Evolutionary conservation across 306 rosid genomes (phyloP).

Genomic region (Dalbergia cultrata): DNA sequence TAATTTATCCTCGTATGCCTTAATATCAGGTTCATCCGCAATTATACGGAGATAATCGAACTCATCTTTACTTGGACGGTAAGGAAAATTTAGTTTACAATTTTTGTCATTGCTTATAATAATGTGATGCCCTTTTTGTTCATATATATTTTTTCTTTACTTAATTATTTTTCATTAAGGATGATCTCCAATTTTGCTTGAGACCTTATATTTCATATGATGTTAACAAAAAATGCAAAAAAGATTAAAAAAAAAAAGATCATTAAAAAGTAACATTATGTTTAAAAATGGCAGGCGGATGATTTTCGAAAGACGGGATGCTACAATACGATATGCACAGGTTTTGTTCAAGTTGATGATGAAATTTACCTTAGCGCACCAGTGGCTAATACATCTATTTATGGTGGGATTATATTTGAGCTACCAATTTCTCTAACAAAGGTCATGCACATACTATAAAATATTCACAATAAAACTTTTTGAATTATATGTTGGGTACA

Average conservation of each 20-base stretch:
- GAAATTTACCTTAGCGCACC: not conserved
- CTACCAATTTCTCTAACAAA: not conserved
- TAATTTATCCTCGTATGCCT: not conserved
- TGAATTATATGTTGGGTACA: too few species aligned
- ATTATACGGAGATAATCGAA: not conserved
- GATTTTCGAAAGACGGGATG: slow-evolving; percentile 24
- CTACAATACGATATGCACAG: not conserved
- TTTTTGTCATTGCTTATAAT: not conserved
- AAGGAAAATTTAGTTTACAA: not conserved
- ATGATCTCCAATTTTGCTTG: not conserved
- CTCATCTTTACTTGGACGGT: slow-evolving; percentile 18
- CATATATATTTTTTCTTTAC: not conserved
- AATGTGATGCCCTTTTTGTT: not conserved
- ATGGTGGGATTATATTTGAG: rapidly evolving
- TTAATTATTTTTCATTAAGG: not conserved
- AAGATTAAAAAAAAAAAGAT: not conserved
- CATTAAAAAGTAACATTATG: not conserved
- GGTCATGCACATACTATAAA: not conserved
- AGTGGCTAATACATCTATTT: not conserved
- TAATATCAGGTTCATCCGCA: not conserved
- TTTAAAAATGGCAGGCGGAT: not conserved
- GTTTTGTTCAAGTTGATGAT: not conserved
- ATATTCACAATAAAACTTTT: not conserved
- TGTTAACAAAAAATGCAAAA: not conserved
- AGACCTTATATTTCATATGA: not conserved